Evolutionary conservation across 495 filamentous ascomycete genomes (phyloP), one percentile per base, ranked within the genome.

Genomic region (Cercophora scortea): DNA sequence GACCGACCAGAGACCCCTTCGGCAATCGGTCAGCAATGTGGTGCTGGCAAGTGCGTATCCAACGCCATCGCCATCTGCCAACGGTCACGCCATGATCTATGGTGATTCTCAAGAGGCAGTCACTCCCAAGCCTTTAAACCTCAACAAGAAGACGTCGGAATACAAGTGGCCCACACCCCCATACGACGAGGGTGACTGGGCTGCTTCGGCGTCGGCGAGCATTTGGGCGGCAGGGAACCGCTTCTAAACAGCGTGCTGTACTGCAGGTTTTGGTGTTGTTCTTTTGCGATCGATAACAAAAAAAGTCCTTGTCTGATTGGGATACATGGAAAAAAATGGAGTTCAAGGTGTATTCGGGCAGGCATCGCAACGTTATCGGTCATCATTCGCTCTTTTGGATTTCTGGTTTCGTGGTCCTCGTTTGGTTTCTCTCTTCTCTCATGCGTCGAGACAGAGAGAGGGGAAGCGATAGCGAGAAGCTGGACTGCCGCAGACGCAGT

Each of bases 111-210:
- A 84, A 47, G 81, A 90, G 51, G 72, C 75, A 13, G 65, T 83
- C 10, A 80, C 79, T 32, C 85, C 84, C 43, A 78, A 81, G 52
- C 74, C 75, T 3, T 59, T 79, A 41, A 67, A 75, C 39, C 67
- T 73, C 42, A 63, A 65, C 61, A 82, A 79, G 53, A 75, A 83
- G 54, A 67, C 77, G 32, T 62, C 74, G 12, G 76, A 79, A 52
- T 79, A 86, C 42, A 89, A 91, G 67, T 95, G 89, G 87, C 91
- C 91, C 25, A 97, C 93, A n/a, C 94, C 94, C 39, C 93, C 93
- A 32, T 94, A 95, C 60, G 74, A 79, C 49, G 91, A 94, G 61
- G 81, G 83, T 53, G 93, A 91, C 65, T 96, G 88, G 90, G 87
- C 83, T 32, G 82, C 84, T n/a, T 82, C 89, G 41, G 83, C 86